Base-by-base conservation (phyloP, 2,329 filamentous ascomycete species). In the Neonectria coccinea region DNA sequence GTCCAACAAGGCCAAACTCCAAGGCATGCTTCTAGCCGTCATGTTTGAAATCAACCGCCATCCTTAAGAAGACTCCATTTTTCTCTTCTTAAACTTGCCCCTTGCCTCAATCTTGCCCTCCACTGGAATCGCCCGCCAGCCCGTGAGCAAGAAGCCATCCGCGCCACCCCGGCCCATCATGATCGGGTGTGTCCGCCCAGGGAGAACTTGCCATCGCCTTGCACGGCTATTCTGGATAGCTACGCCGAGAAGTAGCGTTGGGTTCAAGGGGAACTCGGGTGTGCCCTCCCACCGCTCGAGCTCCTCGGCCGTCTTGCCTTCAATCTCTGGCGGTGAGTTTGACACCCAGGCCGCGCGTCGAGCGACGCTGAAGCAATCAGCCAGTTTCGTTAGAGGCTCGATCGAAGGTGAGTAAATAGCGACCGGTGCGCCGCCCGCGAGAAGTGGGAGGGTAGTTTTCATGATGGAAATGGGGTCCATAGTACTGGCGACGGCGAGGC, bases 131-230 rank as follows among this genome's bases (percentile, higher is more conserved):
- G 96, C 93, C 70, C 90, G 88, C 76, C 91, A 92, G 0, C 87
- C 95, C 29, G 93, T 95, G 70, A 98, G 94, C 4, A 99, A 77
- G 77, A 93, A 99, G 0, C 96, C 96, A 75, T 98, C 95, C 0
- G 93, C 89, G 1, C 95, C 95, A 20, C 96, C 96, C 44, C 88
- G 86, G 41, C 89, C 89, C 64, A 92, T 97, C 96, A 99, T 99
- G 59, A 97, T 79, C 7, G 96, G 96, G 81, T 99, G 96, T 56
- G 96, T 98, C 58, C 96, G 84, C 1, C 93, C 92, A 0, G 96
- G 96, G 51, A 99, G 79, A 2, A 97, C 94, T 82, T 99, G 96
- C 92, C 93, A 98, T 57, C 88, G 85, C 66, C 92, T 86, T 5
- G 92, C 90, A 14, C 93, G 85, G 52, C 91, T 92, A 2, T 90